phyloP scores from a whole-genome alignment of 2,329 filamentous ascomycete species.

The Dactylellina haptotyla region DNA sequence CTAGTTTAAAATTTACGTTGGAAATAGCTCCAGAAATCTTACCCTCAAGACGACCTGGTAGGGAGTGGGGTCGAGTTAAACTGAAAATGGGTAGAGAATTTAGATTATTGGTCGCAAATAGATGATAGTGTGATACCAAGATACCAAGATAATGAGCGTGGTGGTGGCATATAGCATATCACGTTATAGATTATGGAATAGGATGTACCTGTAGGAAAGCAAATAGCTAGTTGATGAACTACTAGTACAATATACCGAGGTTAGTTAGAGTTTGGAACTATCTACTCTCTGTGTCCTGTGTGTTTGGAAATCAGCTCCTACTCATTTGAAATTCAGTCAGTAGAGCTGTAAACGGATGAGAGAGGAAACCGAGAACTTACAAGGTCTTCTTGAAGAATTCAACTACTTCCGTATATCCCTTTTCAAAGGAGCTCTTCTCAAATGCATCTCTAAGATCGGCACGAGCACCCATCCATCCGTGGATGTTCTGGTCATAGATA shows the following conservation, averaged over 20 bases:
- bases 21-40: slow-evolving; percentile 50
- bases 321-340: neutral
- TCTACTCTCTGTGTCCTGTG: neutral
- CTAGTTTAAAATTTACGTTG: slow-evolving; percentile 46
- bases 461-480: slow-evolving; percentile 51
- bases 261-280: neutral
- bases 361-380: slow-evolving; percentile 8
- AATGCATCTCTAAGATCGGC: slow-evolving; percentile 28
- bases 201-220: too few relatives aligned
- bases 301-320: slow-evolving; percentile 30
- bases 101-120: too few relatives aligned
- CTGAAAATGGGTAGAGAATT: too few relatives aligned
- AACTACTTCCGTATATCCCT: slow-evolving; percentile 34
- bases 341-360: neutral
- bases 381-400: slow-evolving; percentile 47
- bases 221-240: too few relatives aligned
- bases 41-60: slow-evolving; percentile 22
- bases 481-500: slow-evolving; percentile 32
- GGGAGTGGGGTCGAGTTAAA: neutral
- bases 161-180: too few relatives aligned
- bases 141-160: too few relatives aligned
- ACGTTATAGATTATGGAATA: too few relatives aligned
- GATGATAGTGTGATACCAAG: too few relatives aligned
- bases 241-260: too few relatives aligned
- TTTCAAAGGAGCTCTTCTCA: slow-evolving; percentile 31